Base-by-base conservation (phyloP, 169 alveolate species). In the Plasmodium yoelii region DNA sequence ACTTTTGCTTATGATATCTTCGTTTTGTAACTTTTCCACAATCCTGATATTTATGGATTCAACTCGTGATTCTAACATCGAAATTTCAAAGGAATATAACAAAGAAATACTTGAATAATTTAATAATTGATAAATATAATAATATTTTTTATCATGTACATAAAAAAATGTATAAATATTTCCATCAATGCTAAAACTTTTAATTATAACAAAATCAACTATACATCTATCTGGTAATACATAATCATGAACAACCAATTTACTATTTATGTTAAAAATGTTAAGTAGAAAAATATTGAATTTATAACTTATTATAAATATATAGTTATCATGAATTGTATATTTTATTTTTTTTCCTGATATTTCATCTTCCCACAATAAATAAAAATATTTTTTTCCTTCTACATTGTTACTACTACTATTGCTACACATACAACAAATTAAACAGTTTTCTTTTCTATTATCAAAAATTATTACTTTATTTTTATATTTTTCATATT, bases 351-450 rank as follows among this genome's bases (percentile, higher is more conserved):
- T 47, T 47, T 65, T 49, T 13, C 88, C 88, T 7, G 39, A 56
- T 19, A 77, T 19, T 28, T 77, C 88, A 49, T 77, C 88, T 51
- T 77, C 70, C 88, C 88, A 77, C 28, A 77, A 19, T 1, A 77
- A 13, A 28, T 77, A 64, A 44, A n/a, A 74, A 10, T 44, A 0
- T n/a, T 1, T 73, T 61, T 47, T 55, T 42, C 12, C 8, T 34
- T 39, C 28, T 53, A 57, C 9, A 19, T 24, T 53, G 18, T 61
- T 18, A 60, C 13, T 42, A 22, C 47, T 18, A 60, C 13, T 42
- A 22, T 19, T 8, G 19, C 24, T 46, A 28, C 51, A 24, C 75
- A 77, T 46, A 19, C 88, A 77, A 24, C 63, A 63, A n/a, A 77
- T 64, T 19, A 7, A 3, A 64, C 88, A 77, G 24, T 77, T 64